phyloP scores from a whole-genome alignment of 306 rosid genomes.

The Crotalaria pallida region DNA sequence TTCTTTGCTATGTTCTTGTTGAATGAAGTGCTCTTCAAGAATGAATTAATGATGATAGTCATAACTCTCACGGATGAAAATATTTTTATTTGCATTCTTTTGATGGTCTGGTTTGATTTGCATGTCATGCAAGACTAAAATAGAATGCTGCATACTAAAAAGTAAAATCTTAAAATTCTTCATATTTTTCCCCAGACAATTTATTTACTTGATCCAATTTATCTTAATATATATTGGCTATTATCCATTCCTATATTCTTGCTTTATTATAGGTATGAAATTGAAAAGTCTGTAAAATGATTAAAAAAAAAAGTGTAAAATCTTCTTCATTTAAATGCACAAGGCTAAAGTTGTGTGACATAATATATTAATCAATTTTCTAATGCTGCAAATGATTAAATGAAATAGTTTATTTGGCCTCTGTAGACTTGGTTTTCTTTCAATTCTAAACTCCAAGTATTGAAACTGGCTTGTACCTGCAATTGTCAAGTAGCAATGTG shows the following conservation, averaged over 20 bases:
- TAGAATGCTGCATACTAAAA: background rate
- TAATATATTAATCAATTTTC: background rate
- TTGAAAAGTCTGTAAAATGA: background rate
- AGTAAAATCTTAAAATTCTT: constrained; percentile 17
- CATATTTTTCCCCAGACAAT: background rate
- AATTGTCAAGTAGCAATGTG: background rate
- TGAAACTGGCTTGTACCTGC: constrained; percentile 8
- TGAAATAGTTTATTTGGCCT: background rate
- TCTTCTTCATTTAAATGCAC: too few species aligned
- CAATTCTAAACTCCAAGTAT: constrained; percentile 5
- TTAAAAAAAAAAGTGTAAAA: too few species aligned
- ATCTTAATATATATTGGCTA: background rate
- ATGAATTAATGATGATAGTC: too few species aligned
- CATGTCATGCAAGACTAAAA: background rate
- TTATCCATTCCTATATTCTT: background rate
- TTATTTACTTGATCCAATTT: background rate
- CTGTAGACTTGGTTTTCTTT: constrained; percentile 22
- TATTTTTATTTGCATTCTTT: constrained; percentile 10
- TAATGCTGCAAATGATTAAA: background rate
- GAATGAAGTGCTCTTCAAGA: background rate
- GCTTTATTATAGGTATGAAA: background rate
- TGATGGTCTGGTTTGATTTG: constrained; percentile 10
- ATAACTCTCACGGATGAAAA: background rate
- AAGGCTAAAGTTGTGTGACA: background rate
- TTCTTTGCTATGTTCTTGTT: constrained; percentile 9